Evolutionary conservation across 495 filamentous ascomycete species (phyloP), one percentile per base, ranked within the genome.

Genomic region (Xylaria scruposa): DNA sequence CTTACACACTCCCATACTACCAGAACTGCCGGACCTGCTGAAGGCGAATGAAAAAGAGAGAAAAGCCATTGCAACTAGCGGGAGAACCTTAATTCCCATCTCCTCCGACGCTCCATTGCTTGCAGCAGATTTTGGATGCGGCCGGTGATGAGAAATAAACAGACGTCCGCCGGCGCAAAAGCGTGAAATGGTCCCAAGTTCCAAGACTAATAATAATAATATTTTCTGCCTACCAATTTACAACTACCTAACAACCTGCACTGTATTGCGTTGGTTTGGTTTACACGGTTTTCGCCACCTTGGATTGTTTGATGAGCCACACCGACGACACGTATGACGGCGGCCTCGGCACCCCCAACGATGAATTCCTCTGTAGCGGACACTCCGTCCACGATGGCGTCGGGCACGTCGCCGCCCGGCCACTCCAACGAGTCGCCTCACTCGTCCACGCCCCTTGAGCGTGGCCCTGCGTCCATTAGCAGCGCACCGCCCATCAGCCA

Each of bases 321-420:
- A 56, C 21, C 49, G 8, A 29, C 63, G 31, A 24, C 12, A 17
- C 33, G 12, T 15, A 44, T 44, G 60, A 63, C 60, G 49, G 49
- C 36, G 49, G 49, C 68, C 46, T 21, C 46, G 38, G 59, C 59
- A 56, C 33, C 49, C 46, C 47, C 68, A 15, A 58, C 29, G 61
- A 66, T 71, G 70, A 51, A 59, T 38, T 26, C 51, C 17, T 64
- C 61, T 9, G 61, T 36, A n/a, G 47, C 26, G 12, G 38, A 66
- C 51, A 66, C 70, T 10, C 70, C 70, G 6, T 67, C 70, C 51
- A 66, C 62, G 0, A 58, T 71, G 70, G 38, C 60, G 26, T 71
- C 62, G 10, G 44, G 51, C 29, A 24, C 13, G 51, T 64, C 70
- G 40, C 67, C 67, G 26, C 40, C 67, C 21, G 5, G 17, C 15